These are phyloP conservation scores for Pittosporum tobira DNA, from an alignment of 129 eudicot genomes.

Conservation along the genomic window DNA sequence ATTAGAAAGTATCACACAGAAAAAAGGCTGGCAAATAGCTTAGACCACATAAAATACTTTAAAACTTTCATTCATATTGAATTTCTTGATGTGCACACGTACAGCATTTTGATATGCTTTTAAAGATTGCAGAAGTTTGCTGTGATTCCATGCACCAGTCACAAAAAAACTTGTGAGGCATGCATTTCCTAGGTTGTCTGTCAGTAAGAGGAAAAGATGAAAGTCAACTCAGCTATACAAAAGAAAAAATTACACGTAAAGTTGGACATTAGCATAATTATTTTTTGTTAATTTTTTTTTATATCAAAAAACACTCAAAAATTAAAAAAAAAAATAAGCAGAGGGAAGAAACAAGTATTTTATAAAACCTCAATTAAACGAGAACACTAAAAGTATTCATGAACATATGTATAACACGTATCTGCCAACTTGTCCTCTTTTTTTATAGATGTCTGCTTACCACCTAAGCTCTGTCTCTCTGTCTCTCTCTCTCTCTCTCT, in stretches of 20 bases:
- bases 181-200: constrained; percentile 98
- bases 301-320: too few relatives aligned
- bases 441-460: too few relatives aligned
- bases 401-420: too few relatives aligned
- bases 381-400: not conserved
- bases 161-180: constrained; percentile 85
- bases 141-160: constrained; percentile 89
- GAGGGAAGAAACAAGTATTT: not conserved
- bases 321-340: too few relatives aligned
- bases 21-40: not conserved
- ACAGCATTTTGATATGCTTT: constrained; percentile 98
- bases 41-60: not conserved
- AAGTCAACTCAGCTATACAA: too few relatives aligned
- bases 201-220: constrained; percentile 7
- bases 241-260: too few relatives aligned
- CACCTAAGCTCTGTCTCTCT: too few relatives aligned
- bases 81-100: constrained; percentile 20
- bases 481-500: too few relatives aligned
- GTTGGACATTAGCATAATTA: too few relatives aligned
- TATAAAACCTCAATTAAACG: not conserved
- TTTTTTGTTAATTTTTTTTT: too few relatives aligned
- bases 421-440: too few relatives aligned
- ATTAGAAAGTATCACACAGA: constrained; percentile 1
- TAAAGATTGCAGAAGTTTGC: constrained; percentile 65
- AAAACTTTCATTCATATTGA: not conserved